A percentile compares a stretch with the other conserved stretches of the same genome.
phyloP scores from a whole-genome alignment of 2,329 filamentous ascomycete genomes.

The Fusarium fujikuroi region DNA sequence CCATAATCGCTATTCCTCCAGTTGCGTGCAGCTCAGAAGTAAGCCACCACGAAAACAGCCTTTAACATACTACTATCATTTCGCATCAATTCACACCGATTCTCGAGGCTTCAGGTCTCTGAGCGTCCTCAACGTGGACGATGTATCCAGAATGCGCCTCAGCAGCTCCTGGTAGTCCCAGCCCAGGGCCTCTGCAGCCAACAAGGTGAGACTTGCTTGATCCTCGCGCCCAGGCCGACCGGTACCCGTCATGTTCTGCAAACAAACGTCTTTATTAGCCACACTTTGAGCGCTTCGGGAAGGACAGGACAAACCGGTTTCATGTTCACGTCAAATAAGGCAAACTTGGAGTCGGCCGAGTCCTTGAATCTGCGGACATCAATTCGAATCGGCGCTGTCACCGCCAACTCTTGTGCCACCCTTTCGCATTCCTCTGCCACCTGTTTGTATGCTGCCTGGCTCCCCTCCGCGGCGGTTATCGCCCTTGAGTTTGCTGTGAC shows the following conservation, averaged over 20 bases:
- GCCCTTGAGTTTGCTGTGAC: slow-evolving; percentile 55
- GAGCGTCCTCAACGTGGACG: slow-evolving; percentile 15
- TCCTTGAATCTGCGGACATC: slow-evolving; percentile 55
- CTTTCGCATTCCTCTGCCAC: slow-evolving; percentile 53
- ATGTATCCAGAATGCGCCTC: slow-evolving; percentile 19
- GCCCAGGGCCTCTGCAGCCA: slow-evolving; percentile 26
- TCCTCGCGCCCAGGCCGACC: slow-evolving; percentile 30
- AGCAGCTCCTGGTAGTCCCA: slow-evolving; percentile 28
- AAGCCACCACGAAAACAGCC: slow-evolving; percentile 18
- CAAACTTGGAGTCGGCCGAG: slow-evolving; percentile 50
- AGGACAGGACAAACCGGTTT: slow-evolving; percentile 55
- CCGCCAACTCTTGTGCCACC: slow-evolving; percentile 52
- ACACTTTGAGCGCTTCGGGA: neutral
- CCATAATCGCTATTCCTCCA: neutral
- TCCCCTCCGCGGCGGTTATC: slow-evolving; percentile 43
- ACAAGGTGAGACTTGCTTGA: slow-evolving; percentile 33
- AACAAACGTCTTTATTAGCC: slow-evolving; percentile 13
- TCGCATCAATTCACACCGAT: neutral
- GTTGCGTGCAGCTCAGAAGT: neutral
- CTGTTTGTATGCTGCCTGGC: slow-evolving; percentile 30
- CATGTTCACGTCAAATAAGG: slow-evolving; percentile 63
- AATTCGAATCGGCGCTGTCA: slow-evolving; percentile 58
- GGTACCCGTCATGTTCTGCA: slow-evolving; percentile 35
- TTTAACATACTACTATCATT: neutral
- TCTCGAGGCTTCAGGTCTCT: neutral